phyloP scores from a whole-genome alignment of 768 basidiomycete species.

The Lentinus brumalis region DNA sequence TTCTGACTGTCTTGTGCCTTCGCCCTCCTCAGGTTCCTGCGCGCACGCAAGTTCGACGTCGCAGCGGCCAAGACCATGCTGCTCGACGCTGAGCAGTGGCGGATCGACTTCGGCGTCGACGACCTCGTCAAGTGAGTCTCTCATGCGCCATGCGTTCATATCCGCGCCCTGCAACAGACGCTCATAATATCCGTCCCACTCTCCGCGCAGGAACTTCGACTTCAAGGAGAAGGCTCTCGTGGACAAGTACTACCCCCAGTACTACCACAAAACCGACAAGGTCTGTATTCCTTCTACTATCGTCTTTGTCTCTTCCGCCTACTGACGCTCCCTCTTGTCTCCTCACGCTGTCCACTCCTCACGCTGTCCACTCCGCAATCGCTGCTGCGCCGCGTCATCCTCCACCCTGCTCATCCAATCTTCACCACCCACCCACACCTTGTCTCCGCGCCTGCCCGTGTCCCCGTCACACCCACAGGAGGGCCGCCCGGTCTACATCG shows the following conservation, averaged over 20 bases:
- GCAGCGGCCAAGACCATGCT: slow-evolving; percentile 84
- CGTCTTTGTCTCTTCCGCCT: not conserved
- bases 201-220: slow-evolving; percentile 65
- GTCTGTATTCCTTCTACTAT: slow-evolving; percentile 39
- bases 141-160: not conserved
- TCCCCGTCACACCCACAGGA: slow-evolving; percentile 52
- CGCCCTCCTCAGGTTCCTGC: slow-evolving; percentile 61
- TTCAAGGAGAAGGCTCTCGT: slow-evolving; percentile 84
- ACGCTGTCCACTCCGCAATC: no score
- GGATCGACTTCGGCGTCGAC: slow-evolving; percentile 81
- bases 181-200: not conserved
- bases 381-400: not conserved
- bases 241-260: slow-evolving; percentile 93
- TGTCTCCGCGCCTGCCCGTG: not conserved
- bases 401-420: not conserved
- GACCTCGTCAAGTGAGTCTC: slow-evolving; percentile 63
- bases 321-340: not conserved
- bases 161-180: not conserved
- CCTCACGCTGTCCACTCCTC: not conserved
- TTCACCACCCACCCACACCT: not conserved
- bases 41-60: slow-evolving; percentile 93
- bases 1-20: not conserved
- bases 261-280: slow-evolving; percentile 95
- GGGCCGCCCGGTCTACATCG: slow-evolving; percentile 94
- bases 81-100: slow-evolving; percentile 81